Base-by-base conservation (phyloP, 2,329 filamentous ascomycete genomes). In the Curvularia hawaiiensis region DNA sequence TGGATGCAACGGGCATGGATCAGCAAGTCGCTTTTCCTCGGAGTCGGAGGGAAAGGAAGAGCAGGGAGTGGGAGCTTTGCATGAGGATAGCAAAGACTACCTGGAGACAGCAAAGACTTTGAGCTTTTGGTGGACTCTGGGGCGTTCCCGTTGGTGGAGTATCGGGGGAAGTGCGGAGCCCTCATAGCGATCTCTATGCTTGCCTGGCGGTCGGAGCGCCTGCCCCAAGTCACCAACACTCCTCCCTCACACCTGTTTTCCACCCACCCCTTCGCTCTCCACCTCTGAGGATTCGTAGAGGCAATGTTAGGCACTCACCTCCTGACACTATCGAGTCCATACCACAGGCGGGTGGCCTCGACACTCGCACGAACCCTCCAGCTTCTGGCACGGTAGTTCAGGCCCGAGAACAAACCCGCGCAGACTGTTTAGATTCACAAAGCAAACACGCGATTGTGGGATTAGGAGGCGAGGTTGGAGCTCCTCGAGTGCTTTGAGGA, bases 351-450 rank as follows among this genome's bases (percentile, higher is more conserved):
- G 30, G 3, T 31, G 30, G 11, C 30, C 28, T 31, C 11, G 10
- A 31, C 30, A 31, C 30, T 11, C 30, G 10, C 11, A 2, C 10
- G 11, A 11, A 12, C 30, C 30, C 10, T 31, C 30, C 30, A 11
- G 30, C 10, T 3, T 11, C 9, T 31, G 2, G 12, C 30, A 31
- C 30, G 30, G 4, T 31, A 31, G 9, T 11, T 31, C 3, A 31
- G 30, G 30, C 10, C 30, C 10, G 12, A 31, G 10, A 30, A 11
- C 30, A 31, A n/a, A 16, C 8, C 20, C 39, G 35, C 31, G 10
- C 24, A 31, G 11, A 40, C 20, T 47, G 52, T 46, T 53, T 30
- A 18, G 38, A 49, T 61, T 59, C 50, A 61, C 50, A 16, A 8
- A 18, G 43, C 31, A 51, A 53, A 54, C 31, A 51, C 33, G 14